Evolutionary conservation across 352 stramenopile genomes (phyloP).

Genomic region (Pseudoperonospora humuli): DNA sequence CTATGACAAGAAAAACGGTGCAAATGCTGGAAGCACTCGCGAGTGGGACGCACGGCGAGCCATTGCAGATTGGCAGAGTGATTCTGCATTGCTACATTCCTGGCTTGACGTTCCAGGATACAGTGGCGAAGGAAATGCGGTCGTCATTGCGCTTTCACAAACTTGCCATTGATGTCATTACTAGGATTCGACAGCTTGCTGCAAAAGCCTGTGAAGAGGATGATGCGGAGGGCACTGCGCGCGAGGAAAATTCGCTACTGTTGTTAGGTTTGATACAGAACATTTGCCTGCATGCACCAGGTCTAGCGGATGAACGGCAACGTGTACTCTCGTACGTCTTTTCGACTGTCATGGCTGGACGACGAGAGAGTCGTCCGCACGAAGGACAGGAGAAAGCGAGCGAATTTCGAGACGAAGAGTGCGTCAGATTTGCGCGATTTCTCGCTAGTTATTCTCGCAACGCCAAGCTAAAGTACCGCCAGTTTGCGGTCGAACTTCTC

Average conservation of each 20-base stretch:
- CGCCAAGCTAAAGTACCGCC: constrained; percentile 62
- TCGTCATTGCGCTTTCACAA: constrained; percentile 61
- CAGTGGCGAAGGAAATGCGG: constrained; percentile 38
- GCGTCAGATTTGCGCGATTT: constrained; percentile 52
- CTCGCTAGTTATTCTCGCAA: constrained; percentile 70
- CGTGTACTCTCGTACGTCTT: constrained; percentile 56
- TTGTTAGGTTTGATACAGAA: constrained; percentile 63
- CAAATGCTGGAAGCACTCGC: constrained; percentile 41
- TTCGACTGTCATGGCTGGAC: constrained; percentile 24
- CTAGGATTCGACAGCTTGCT: constrained; percentile 23
- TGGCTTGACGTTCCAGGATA: constrained; percentile 61
- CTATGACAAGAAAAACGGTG: constrained; percentile 31
- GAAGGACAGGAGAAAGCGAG: constrained; percentile 5
- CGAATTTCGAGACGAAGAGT: constrained; percentile 45
- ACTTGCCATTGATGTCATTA: constrained; percentile 44
- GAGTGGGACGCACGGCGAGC: constrained; percentile 44
- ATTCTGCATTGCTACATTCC: constrained; percentile 71
- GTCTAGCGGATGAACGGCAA: constrained; percentile 61
- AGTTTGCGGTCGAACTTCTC: constrained; percentile 75
- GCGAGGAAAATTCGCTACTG: constrained; percentile 34
- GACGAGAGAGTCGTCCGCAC: constrained; percentile 6
- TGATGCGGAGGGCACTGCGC: constrained; percentile 24
- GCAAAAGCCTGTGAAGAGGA: constrained; percentile 17
- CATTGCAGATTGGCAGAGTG: constrained; percentile 41
- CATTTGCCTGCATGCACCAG: constrained; percentile 65